Evolutionary conservation across 176 grass and related monocot genomes (phyloP), one percentile per base, ranked within the genome.

Genomic region (Hyparrhenia diplandra): DNA sequence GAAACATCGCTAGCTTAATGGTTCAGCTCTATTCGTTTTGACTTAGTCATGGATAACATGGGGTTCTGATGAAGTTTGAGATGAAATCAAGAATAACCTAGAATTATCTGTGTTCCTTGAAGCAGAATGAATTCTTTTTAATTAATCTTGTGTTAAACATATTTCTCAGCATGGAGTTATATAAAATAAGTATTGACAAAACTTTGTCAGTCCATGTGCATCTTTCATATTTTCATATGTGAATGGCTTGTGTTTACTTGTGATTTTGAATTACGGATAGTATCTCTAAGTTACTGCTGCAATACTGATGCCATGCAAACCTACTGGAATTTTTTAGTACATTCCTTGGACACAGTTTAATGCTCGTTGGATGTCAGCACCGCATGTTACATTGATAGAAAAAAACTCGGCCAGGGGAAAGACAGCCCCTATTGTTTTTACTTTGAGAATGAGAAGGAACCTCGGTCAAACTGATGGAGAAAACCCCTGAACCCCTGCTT

Each of bases 1-100:
- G 86, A 69, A 81, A 52, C 31, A 46, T 25, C 43, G 29, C n/a
- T 79, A 46, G 5, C 43, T 42, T 76, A 32, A 75, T 37, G 16
- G 43, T 67, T 55, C 64, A 51, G 18, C n/a, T 68, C 29, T 80
- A 39, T 55, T 80, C 51, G 6, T 51, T 55, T 65, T 49, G 76
- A 31, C 41, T 42, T 42, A 58, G 1, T 21, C 51, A 25, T 75
- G 12, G 10, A 54, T 39, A 41, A 13, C 21, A 41, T 32, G 2
- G 21, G 21, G 23, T 69, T 10, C 65, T 39, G 35, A 68, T 40
- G n/a, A 67, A 68, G 34, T 68, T 40, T 68, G 4, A 39, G 35
- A 37, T 68, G 34, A 68, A 68, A 68, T 6, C 10, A 69, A 5
- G 66, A 69, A 24, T 69, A 69, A 24, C 10, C 66, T 40, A 69